Evolutionary conservation across 2,329 filamentous ascomycete genomes (phyloP).

Genomic region (Chrysoporthe puriensis): DNA sequence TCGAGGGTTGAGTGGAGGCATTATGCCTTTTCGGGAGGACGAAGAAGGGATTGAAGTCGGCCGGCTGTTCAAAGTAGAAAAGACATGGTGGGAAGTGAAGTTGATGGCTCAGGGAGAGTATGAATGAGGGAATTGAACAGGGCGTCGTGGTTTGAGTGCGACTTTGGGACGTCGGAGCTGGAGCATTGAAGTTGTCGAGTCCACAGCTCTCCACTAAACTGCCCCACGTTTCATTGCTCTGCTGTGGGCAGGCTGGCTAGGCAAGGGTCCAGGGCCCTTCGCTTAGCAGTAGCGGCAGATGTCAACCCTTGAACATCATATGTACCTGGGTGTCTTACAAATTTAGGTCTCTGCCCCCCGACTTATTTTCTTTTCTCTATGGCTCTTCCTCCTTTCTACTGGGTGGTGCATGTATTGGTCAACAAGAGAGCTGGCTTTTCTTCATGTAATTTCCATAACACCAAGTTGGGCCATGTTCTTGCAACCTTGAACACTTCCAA

Average conservation of each 20-base stretch:
- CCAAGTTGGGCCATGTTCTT: neutral
- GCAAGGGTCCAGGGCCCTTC: neutral
- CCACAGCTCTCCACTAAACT: constrained; percentile 22
- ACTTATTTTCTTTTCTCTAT: neutral
- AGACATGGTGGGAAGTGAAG: constrained; percentile 22
- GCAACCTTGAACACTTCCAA: neutral
- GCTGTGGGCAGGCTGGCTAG: neutral
- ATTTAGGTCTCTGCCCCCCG: neutral
- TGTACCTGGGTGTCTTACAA: neutral
- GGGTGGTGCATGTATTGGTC: neutral
- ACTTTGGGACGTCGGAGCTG: constrained; percentile 8
- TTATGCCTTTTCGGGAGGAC: constrained; percentile 27
- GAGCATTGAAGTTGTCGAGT: constrained; percentile 12
- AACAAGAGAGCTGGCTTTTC: neutral
- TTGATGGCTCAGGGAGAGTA: constrained; percentile 23
- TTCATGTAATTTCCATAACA: neutral
- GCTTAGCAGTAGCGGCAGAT: neutral
- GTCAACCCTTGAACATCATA: no score
- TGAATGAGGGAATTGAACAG: constrained; percentile 18
- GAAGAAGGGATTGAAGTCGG: neutral
- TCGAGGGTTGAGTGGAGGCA: constrained; percentile 35
- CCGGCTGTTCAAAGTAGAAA: constrained; percentile 15
- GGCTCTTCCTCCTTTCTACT: neutral
- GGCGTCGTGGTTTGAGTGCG: neutral
- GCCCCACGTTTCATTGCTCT: constrained; percentile 15